A percentile compares a stretch with the other conserved stretches of the same genome.
Conservation (phyloP, 495 filamentous ascomycete species). For the Annulohypoxylon nitens region DNA sequence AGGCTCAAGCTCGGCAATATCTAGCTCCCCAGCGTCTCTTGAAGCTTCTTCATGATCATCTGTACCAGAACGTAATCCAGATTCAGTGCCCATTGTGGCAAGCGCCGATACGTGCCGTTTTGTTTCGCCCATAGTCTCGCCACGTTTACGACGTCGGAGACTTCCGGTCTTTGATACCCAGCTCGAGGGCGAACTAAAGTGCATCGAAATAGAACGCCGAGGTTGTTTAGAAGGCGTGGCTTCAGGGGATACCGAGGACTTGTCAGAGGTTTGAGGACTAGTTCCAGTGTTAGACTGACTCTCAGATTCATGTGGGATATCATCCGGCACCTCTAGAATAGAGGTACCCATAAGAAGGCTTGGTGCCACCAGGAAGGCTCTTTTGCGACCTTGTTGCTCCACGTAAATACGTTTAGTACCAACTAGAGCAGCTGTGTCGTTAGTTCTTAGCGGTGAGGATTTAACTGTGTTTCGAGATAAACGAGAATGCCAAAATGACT, state of each 20-base stretch:
- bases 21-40: constrained; percentile 33
- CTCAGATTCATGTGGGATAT: constrained; percentile 12
- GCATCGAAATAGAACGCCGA: constrained; percentile 65
- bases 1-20: constrained; percentile 40
- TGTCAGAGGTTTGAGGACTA: constrained; percentile 41
- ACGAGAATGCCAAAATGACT: constrained; percentile 62
- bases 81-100: constrained; percentile 40
- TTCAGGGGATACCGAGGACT: constrained; percentile 43
- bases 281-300: constrained; percentile 34
- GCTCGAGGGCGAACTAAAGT: constrained; percentile 63
- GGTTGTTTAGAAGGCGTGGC: constrained; percentile 57
- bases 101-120: constrained; percentile 63
- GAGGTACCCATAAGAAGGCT: constrained; percentile 37
- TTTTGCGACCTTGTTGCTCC: constrained; percentile 33
- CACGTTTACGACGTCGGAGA: constrained; percentile 60
- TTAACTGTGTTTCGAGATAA: constrained; percentile 36
- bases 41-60: constrained; percentile 26
- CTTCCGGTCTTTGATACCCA: constrained; percentile 66
- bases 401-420: constrained; percentile 42
- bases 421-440: constrained; percentile 29
- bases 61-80: neutral
- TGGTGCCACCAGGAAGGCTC: constrained; percentile 46
- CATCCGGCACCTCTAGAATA: constrained; percentile 29
- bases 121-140: constrained; percentile 54
- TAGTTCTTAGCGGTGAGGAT: constrained; percentile 31